A percentile compares a stretch with the other conserved stretches of the same genome.
phyloP scores from a whole-genome alignment of 768 basidiomycete genomes.

The Nidularia pulvinata region DNA sequence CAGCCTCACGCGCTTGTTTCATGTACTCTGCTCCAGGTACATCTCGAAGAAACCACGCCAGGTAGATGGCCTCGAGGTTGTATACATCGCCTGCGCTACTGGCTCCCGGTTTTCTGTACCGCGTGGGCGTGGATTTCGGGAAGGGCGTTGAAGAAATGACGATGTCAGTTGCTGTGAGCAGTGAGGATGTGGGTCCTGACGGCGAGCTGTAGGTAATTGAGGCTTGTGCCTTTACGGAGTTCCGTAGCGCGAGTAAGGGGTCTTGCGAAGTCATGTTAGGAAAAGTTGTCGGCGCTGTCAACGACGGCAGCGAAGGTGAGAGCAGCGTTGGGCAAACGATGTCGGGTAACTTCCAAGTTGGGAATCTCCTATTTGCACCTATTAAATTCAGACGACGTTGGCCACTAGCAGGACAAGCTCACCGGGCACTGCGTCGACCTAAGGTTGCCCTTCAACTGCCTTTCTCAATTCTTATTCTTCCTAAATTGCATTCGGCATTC shows the following conservation, averaged over 20 bases:
- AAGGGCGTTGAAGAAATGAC: constrained; percentile 53
- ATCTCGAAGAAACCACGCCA: constrained; percentile 82
- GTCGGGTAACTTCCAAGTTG: too few relatives aligned
- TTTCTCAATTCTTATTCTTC: too few relatives aligned
- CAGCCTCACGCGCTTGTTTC: constrained; percentile 77
- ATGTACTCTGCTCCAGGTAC: constrained; percentile 84
- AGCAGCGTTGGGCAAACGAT: too few relatives aligned
- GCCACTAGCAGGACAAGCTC: too few relatives aligned
- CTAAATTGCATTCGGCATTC: too few relatives aligned
- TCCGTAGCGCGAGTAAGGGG: constrained; percentile 54
- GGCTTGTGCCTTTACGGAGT: constrained; percentile 57
- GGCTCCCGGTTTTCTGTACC: constrained; percentile 69
- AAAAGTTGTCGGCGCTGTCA: constrained; percentile 1
- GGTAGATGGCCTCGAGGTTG: constrained; percentile 77
- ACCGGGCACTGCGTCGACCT: too few relatives aligned
- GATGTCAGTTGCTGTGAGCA: constrained; percentile 65
- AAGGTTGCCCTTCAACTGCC: too few relatives aligned
- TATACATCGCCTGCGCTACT: constrained; percentile 78
- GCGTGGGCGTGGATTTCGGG: constrained; percentile 76
- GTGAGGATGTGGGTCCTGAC: constrained; percentile 39
- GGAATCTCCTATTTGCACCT: too few relatives aligned
- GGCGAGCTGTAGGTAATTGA: constrained; percentile 47
- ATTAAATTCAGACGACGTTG: too few relatives aligned
- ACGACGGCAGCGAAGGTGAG: too few relatives aligned
- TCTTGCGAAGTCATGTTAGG: constrained; percentile 34